These are phyloP conservation scores for Alloteropsis angusta DNA, from an alignment of 202 grass and related monocot species.

Conservation along the genomic window DNA sequence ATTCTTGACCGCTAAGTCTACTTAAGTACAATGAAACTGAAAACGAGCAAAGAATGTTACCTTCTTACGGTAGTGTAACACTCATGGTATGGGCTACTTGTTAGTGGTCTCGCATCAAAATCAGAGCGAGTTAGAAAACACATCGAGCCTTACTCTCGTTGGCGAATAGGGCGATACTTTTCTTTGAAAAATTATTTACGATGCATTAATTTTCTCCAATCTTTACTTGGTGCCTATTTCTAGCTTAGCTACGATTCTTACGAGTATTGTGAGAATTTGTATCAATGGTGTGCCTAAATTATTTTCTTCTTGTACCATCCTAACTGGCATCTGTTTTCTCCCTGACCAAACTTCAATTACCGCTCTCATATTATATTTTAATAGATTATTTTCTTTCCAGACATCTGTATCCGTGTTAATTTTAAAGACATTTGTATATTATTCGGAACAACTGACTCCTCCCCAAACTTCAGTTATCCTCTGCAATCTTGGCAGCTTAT, in stretches of 20 bases:
- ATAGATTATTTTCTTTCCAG: neutral
- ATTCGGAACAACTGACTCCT: neutral
- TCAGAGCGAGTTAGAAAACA: conserved; percentile 91
- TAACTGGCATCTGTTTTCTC: neutral
- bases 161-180: conserved; percentile 65
- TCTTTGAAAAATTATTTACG: neutral
- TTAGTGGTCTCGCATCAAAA: conserved; percentile 84
- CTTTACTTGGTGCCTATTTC: neutral
- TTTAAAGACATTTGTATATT: neutral
- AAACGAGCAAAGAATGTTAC: neutral
- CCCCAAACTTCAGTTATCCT: too few relatives aligned
- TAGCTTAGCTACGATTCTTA: too few relatives aligned
- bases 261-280: neutral
- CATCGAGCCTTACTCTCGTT: conserved; percentile 78
- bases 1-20: neutral
- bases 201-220: neutral
- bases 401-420: neutral
- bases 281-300: neutral
- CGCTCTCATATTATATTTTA: neutral
- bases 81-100: conserved; percentile 94
- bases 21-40: neutral
- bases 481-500: too few relatives aligned
- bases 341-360: neutral
- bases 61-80: conserved; percentile 62
- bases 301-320: neutral